phyloP scores from a whole-genome alignment of 1,139 yeast species.

The Zygosaccharomyces pseudobailii region DNA sequence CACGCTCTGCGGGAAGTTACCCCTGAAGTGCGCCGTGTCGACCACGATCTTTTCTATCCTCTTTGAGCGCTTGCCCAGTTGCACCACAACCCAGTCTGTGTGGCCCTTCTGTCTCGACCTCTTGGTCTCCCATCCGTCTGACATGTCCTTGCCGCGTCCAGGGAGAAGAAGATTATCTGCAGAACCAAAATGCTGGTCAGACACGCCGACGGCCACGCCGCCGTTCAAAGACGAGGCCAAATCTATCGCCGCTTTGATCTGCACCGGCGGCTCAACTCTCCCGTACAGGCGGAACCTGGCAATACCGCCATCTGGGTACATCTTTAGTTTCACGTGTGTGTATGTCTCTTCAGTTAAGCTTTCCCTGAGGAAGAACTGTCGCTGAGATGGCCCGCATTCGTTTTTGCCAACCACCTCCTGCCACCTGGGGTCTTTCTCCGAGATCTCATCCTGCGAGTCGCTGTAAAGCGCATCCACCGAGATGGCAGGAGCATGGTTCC shows the following conservation, averaged over 20 bases:
- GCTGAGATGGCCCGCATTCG: constrained; percentile 86
- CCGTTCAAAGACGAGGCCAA: constrained; percentile 82
- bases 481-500: constrained; percentile 89
- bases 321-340: constrained; percentile 77
- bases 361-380: constrained; percentile 70
- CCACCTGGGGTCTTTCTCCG: constrained; percentile 51
- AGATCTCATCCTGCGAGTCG: constrained; percentile 22
- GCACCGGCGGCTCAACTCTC: constrained; percentile 52
- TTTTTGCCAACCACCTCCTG: constrained; percentile 58
- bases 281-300: constrained; percentile 92
- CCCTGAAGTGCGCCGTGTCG: constrained; percentile 91
- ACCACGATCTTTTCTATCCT: constrained; percentile 54
- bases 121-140: constrained; percentile 99
- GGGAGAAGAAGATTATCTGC: constrained; percentile 85
- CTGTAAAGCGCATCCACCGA: constrained; percentile 71
- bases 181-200: constrained; percentile 91
- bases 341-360: constrained; percentile 53
- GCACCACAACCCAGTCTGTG: constrained; percentile 82
- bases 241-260: constrained; percentile 41
- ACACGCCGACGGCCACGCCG: constrained; percentile 74
- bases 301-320: constrained; percentile 97
- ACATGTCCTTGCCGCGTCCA: constrained; percentile 93
- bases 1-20: constrained; percentile 83
- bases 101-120: constrained; percentile 81
- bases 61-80: constrained; percentile 62